phyloP scores from a whole-genome alignment of 805 yeast species.

The Pichia ethanolica region DNA sequence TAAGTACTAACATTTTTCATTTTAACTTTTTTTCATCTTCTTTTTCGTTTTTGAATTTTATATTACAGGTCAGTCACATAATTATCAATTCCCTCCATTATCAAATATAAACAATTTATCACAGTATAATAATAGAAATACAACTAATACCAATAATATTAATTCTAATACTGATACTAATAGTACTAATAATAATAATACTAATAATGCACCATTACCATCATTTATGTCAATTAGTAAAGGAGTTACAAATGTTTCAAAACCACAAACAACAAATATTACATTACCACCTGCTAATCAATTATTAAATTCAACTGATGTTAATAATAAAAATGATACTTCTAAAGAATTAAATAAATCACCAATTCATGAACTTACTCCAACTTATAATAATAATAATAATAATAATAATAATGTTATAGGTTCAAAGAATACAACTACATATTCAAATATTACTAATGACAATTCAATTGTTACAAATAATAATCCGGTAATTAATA shows the following conservation, averaged over 20 bases:
- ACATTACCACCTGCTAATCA: slow-evolving; percentile 6
- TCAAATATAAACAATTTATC: slow-evolving; percentile 44
- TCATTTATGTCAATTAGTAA: background rate
- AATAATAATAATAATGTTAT: no score
- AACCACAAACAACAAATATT: background rate
- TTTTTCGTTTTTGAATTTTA: background rate
- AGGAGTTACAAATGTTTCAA: background rate
- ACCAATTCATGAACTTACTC: no score
- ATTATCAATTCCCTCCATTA: slow-evolving; percentile 44
- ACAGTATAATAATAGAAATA: slow-evolving; percentile 24
- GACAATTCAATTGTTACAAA: no score
- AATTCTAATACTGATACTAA: no score
- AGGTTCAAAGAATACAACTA: no score
- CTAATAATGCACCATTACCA: background rate
- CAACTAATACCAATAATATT: slow-evolving; percentile 7
- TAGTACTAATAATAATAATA: background rate
- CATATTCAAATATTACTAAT: no score
- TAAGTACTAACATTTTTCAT: slow-evolving; percentile 1
- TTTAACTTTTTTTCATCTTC: background rate
- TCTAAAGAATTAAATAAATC: background rate
- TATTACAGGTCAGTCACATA: slow-evolving; percentile 34
- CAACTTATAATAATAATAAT: no score
- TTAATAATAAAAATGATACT: background rate
- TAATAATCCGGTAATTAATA: no score
- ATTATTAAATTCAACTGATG: slow-evolving; percentile 1